A percentile compares a stretch with the other conserved stretches of the same genome.
Conservation (phyloP, 2,329 filamentous ascomycete genomes). For the Bipolaris bicolor region DNA sequence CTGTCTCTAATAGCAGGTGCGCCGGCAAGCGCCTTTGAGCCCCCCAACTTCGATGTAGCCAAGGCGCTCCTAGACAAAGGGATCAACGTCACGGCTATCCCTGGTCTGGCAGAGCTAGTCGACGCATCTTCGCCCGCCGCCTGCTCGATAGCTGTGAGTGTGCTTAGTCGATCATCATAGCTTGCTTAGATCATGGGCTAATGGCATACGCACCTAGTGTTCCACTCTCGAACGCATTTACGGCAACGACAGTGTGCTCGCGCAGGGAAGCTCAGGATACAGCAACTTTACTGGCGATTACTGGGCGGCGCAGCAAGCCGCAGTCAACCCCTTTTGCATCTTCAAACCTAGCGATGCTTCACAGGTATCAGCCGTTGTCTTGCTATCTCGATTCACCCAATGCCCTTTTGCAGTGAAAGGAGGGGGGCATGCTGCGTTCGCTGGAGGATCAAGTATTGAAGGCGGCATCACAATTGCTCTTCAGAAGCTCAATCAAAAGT, state of each 20-base stretch:
- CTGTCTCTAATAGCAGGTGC: constrained; percentile 1
- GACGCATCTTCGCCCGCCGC: constrained; percentile 12
- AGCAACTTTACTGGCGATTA: constrained; percentile 27
- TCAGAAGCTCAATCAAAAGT: constrained; percentile 32
- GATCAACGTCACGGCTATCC: constrained; percentile 24
- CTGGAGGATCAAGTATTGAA: constrained; percentile 40
- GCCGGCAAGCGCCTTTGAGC: constrained; percentile 21
- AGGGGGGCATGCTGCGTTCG: constrained; percentile 34
- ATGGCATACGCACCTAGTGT: constrained; percentile 24
- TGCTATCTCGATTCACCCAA: constrained; percentile 31
- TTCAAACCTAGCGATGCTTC: constrained; percentile 31
- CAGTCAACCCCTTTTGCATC: constrained; percentile 34
- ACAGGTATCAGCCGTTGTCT: constrained; percentile 28
- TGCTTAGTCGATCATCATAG: background rate
- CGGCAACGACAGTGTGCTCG: constrained; percentile 21
- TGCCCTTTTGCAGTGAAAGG: constrained; percentile 53
- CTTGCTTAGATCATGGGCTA: background rate
- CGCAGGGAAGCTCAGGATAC: constrained; percentile 25
- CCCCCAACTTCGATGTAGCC: constrained; percentile 27
- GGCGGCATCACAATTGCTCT: constrained; percentile 41
- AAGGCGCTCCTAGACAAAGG: constrained; percentile 26
- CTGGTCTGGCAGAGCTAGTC: constrained; percentile 18
- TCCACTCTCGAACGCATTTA: constrained; percentile 20
- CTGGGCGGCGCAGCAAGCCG: constrained; percentile 36
- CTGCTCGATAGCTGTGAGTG: constrained; percentile 32